Base-by-base conservation (phyloP, 2,329 filamentous ascomycete species). In the Elsinoe arachidis region DNA sequence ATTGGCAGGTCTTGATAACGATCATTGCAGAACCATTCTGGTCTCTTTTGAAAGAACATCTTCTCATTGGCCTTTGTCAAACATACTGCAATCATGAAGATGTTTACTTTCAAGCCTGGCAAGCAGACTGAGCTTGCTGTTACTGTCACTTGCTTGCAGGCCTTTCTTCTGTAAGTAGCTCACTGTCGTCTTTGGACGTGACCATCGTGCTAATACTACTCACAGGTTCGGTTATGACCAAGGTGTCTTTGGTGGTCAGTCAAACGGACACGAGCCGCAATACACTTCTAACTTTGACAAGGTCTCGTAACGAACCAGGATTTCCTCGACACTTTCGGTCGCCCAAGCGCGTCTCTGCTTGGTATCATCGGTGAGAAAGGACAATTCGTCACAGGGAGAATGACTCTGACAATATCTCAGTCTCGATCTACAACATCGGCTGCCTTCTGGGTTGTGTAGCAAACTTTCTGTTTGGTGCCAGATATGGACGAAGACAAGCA, bases 381-480 rank as follows among this genome's bases (percentile, higher is more conserved):
- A 7, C 15, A 2, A 44, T 9, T 9, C 17, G 26, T n/a, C 14
- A n/a, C 2, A 5, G 1, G 5, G 26, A 55, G 38, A 46, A 19
- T 19, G n/a, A 15, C 9, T 12, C 10, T 23, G 9, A 14, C 5
- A 7, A 17, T 14, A 10, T 3, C 9, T 2, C n/a, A 57, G 56
- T 70, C 0, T 65, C 62, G 0, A 69, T 68, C 7, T 70, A 70
- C 49, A 69, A 69, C 21, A 57, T 70, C 1, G 68, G 67, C 15
- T 70, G 68, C 14, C 68, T 69, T n/a, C 60, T 63, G 0, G 68
- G 68, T 30, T 69, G 66, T 49, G 63, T 70, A 12, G 52, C 69
- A 0, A 62, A 58, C 5, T 69, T 70, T 44, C 54, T 66, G 1
- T 65, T 67, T 10, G 68, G 67, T 38, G 66, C 68, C 43, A 63